Conservation (phyloP, 768 basidiomycete species). For the Boletus vermiculosoides region DNA sequence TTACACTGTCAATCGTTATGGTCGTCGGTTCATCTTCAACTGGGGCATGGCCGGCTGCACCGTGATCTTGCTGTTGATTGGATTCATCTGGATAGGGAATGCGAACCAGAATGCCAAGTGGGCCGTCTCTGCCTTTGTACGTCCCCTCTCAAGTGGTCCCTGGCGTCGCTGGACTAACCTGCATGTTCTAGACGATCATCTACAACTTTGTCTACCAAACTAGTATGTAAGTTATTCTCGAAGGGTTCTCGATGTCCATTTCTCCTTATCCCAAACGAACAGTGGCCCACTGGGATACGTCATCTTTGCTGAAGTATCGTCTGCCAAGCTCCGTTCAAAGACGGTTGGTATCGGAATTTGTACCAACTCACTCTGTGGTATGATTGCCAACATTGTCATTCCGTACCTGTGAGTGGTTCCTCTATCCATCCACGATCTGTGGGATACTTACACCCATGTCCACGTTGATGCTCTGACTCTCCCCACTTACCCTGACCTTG, state of each 20-base stretch:
- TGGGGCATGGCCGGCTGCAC: constrained; percentile 29
- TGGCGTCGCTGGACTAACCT: neutral
- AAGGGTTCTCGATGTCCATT: neutral
- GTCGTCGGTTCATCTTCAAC: constrained; percentile 28
- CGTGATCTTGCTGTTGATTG: constrained; percentile 23
- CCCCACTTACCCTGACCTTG: neutral
- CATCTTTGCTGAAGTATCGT: constrained; percentile 30
- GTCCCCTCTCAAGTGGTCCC: neutral
- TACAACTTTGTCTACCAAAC: constrained; percentile 32
- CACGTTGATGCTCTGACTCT: neutral
- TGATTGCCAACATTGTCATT: constrained; percentile 3
- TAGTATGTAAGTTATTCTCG: constrained; percentile 21
- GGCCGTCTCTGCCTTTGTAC: constrained; percentile 24
- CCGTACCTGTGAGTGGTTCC: no score
- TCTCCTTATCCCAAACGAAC: neutral
- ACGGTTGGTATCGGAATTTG: constrained; percentile 29
- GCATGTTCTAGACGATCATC: constrained; percentile 22
- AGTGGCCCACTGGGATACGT: constrained; percentile 30
- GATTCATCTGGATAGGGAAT: constrained; percentile 27
- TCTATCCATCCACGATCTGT: no score
- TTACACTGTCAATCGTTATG: constrained; percentile 24
- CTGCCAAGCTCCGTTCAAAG: constrained; percentile 31
- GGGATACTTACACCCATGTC: neutral
- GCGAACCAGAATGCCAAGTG: constrained; percentile 16
- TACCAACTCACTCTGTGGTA: constrained; percentile 24